Evolutionary conservation across 768 basidiomycete genomes (phyloP), one percentile per base, ranked within the genome.

Genomic region (Pisolithus orientalis): DNA sequence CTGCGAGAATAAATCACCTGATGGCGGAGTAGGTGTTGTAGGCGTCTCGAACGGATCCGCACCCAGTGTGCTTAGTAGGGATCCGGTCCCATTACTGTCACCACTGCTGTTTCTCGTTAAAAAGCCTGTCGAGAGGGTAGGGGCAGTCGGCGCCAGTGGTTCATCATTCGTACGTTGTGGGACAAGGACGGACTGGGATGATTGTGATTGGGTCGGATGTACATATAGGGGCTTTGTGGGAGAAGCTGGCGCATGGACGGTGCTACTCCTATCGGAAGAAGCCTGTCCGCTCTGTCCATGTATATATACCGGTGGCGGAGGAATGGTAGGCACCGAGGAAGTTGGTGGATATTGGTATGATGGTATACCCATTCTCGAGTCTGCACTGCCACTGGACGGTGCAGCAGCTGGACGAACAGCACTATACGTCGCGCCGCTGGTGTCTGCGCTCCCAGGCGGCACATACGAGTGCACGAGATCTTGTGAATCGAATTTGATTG

Each of bases 401-500:
- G 71, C 58, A 1, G 76, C 73, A 17, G 67, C 66, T 17, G 80
- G 71, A 52, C 75, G 78, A 51, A 79, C 21, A 13, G 46, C 32
- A 25, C 44, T 76, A 52, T 83, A 82, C 4, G 63, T 74, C 31
- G 76, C 72, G 31, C 57, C 17, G 44, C 70, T 59, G 25, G 73
- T 66, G 24, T 71, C 70, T 25, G 76, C 76, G 16, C 69, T 72
- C 6, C 84, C 83, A 11, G 82, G 76, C 4, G 78, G 72, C 13
- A 76, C 79, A 63, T 92, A 92, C 51, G 81, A 80, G 63, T 92
- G 88, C 40, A 90, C 80, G 11, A 90, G 61, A 52, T 90, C 87
- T 60, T 85, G 74, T 29, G 74, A 73, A 40, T 80, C 86, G 58
- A 92, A 93, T 64, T 90, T 91, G 77, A 93, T 83, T 38, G 84